A percentile compares a stretch with the other conserved stretches of the same genome.
Conservation (phyloP, 148 eudicot genomes). For the Chenopodium formosanum region DNA sequence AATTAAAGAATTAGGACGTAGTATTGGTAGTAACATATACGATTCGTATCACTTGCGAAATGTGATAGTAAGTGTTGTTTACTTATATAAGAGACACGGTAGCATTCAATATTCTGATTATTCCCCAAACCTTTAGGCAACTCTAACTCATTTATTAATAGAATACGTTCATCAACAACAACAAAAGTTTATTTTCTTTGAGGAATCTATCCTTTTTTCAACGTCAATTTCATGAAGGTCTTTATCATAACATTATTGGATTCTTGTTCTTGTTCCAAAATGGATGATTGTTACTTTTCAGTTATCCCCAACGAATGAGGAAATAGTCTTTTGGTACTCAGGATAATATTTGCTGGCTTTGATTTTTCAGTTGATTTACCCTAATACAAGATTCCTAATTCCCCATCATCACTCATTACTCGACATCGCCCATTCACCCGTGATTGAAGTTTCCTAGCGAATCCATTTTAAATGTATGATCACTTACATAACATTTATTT, state of each 20-base stretch:
- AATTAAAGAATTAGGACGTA: no score
- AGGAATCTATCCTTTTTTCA: constrained; percentile 13
- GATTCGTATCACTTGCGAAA: no score
- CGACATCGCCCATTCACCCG: not conserved
- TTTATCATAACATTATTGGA: constrained; percentile 26
- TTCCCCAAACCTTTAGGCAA: no score
- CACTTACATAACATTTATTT: no score
- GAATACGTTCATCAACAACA: no score
- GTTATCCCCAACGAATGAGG: constrained; percentile 19
- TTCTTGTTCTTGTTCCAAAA: constrained; percentile 32
- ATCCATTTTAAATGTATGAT: no score
- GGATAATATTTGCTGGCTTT: constrained; percentile 19
- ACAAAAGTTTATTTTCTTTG: not conserved
- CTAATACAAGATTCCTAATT: constrained; percentile 2
- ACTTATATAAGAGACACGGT: no score
- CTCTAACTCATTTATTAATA: no score
- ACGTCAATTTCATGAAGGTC: constrained; percentile 25
- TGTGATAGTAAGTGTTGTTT: no score
- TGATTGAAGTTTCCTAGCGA: no score
- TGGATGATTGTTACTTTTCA: constrained; percentile 21
- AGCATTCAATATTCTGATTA: no score
- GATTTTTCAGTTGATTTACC: constrained; percentile 13
- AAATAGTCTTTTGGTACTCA: not conserved
- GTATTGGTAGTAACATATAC: no score
- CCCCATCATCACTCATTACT: constrained; percentile 13